Base-by-base conservation (phyloP, 148 eudicot species). In the Rhododendron ferrugineum region DNA sequence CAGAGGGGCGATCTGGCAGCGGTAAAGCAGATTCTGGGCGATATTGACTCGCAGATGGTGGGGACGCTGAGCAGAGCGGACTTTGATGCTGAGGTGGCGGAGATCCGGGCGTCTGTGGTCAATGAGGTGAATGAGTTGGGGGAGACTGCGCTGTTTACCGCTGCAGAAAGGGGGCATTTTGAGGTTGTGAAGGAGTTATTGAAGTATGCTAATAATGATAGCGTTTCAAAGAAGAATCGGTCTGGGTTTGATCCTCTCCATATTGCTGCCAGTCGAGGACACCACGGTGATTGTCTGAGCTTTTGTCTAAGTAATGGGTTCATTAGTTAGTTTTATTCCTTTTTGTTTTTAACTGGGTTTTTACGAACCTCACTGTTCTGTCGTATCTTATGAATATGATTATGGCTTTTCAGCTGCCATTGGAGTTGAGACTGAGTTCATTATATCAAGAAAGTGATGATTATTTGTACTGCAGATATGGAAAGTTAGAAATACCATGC, bases 101-200 rank as follows among this genome's bases (percentile, higher is more conserved):
- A 92, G 84, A 93, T 95, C 62, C 88, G 94, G 86, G 92, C 94
- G 3, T 85, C 95, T 22, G 88, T 95, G 44, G 94, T 95, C 83
- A 94, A 94, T 88, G 98, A 94, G 87, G 92, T 91, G 50, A 95
- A 95, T 85, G 95, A 93, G 85, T 86, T 95, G 89, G 96, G 94
- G 58, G 96, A 93, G 90, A 93, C 98, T 0, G 90, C 98, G 0
- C 85, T 95, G 89, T 91, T 89, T 73, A 91, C 88, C 5, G 98
- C 98, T 0, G 93, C 96, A 22, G 98, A 93, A 46, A 92, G 87
- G 86, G 98, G 98, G 34, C 91, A 91, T 82, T 85, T 92, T 86
- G 95, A 95, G 68, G 94, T 95, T 79, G 94, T 95, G 82, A 93
- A 89, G 85, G 97, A 95, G 92, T 89, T 95, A 85, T 79, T 95